Evolutionary conservation across 345 rosid species (phyloP), one percentile per base, ranked within the genome.

Genomic region (Linum tenue): DNA sequence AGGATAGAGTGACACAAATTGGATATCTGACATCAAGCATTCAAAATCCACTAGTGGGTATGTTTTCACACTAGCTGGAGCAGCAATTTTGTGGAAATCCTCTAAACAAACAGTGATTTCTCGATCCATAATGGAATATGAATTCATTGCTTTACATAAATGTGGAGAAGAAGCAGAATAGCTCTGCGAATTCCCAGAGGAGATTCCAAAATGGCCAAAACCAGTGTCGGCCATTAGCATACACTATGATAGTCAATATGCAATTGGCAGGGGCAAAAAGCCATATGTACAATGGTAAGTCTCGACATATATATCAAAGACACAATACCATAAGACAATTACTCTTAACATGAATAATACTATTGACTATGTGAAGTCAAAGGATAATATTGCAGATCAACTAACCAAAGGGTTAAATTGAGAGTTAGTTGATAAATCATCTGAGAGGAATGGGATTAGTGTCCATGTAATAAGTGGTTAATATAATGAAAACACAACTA

Each of bases 161-260:
- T n/a, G 9, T 16, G 39, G 65, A 2, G 65, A 63, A 63, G 65
- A 63, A 40, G 65, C 65, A 1, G 5, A 63, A 1, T 63, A 51
- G 2, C 44, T 63, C 4, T 12, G 53, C 3, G 2, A 37, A 9
- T 63, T 63, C n/a, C 0, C 40, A 5, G 65, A 63, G 12, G 53
- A 63, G 39, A 39, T 63, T 63, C 65, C 53, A 2, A 16, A n/a
- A 4, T 63, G 16, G 65, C 65, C 65, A 3, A 63, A 39, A 35
- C 65, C 4, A 0, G 53, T 63, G 50, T 31, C 65, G 16, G n/a
- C 9, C 4, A 16, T 60, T 5, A 22, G 41, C 41, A 7, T 60
- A 37, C 63, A 60, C 17, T 56, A 22, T 56, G 60, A 60, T 60
- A 5, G 63, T 9, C 63, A 60, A 60, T 36, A 2, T 2, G 63